Evolutionary conservation across 2,329 filamentous ascomycete species (phyloP).

Genomic region (Colletotrichum sp.): DNA sequence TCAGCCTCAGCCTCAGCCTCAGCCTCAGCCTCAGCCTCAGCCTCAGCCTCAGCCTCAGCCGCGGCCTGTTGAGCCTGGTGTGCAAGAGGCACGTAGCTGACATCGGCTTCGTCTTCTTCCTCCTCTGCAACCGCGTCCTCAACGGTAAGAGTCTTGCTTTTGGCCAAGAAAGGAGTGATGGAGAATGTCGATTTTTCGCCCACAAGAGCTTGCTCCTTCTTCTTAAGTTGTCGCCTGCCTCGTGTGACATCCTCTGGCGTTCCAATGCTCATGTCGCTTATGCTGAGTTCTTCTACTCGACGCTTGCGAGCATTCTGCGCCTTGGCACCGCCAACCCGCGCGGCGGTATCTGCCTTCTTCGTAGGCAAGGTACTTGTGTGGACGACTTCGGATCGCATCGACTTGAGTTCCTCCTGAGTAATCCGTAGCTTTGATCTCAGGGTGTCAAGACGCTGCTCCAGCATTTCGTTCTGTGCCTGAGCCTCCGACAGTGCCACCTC

Average conservation of each 20-base stretch:
- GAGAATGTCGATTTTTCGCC: conserved; percentile 93
- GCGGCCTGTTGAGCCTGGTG: conserved; percentile 2
- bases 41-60: conserved; percentile 5
- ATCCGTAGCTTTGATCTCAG: conserved; percentile 73
- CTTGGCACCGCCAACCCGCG: not conserved
- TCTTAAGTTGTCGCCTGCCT: conserved; percentile 55
- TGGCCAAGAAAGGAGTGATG: conserved; percentile 91
- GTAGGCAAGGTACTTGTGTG: conserved; percentile 13
- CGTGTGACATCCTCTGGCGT: conserved; percentile 48
- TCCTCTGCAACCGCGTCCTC: conserved; percentile 37
- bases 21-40: conserved; percentile 10
- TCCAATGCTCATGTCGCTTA: conserved; percentile 51
- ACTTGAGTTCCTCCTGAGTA: conserved; percentile 76
- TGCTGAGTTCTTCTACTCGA: conserved; percentile 46
- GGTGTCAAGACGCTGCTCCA: conserved; percentile 74
- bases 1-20: conserved; percentile 1
- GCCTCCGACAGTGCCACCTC: conserved; percentile 65
- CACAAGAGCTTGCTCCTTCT: conserved; percentile 63
- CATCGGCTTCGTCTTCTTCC: conserved; percentile 29
- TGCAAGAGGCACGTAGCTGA: conserved; percentile 17
- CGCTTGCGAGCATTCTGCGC: conserved; percentile 49
- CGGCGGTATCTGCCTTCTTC: conserved; percentile 22
- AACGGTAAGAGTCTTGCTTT: conserved; percentile 60
- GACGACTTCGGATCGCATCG: conserved; percentile 46
- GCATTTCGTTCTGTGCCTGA: conserved; percentile 64